Conservation (phyloP, 352 stramenopile genomes). For the Globisporangium acanthophoron region DNA sequence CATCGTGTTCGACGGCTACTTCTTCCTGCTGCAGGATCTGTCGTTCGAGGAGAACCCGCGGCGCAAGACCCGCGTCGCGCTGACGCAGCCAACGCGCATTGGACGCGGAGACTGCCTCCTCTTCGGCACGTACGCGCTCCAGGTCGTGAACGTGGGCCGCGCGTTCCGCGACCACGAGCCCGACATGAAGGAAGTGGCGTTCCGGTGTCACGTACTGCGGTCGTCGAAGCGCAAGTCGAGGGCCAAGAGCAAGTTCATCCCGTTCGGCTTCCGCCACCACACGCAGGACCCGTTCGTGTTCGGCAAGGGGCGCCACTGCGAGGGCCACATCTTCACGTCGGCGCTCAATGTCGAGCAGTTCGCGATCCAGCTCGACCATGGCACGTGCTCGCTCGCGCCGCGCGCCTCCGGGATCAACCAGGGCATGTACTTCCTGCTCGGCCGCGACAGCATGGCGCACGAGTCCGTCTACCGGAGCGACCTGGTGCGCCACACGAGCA, state of each 20-base stretch:
- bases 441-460: constrained; percentile 38
- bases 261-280: constrained; percentile 47
- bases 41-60: constrained; percentile 58
- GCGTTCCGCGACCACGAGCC: constrained; percentile 49
- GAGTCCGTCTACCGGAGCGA: constrained; percentile 27
- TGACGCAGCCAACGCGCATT: constrained; percentile 41
- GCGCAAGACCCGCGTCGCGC: constrained; percentile 44
- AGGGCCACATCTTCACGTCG: constrained; percentile 53
- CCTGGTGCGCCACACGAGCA: constrained; percentile 57
- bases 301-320: constrained; percentile 50
- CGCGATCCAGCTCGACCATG: constrained; percentile 51
- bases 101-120: constrained; percentile 54
- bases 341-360: constrained; percentile 62
- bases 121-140: constrained; percentile 45
- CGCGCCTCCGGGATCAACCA: constrained; percentile 57
- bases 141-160: constrained; percentile 37
- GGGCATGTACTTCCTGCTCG: constrained; percentile 66
- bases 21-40: constrained; percentile 67
- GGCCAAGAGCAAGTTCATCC: constrained; percentile 36
- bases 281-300: constrained; percentile 39
- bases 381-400: constrained; percentile 49
- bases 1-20: constrained; percentile 55
- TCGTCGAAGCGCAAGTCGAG: constrained; percentile 58
- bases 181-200: constrained; percentile 60
- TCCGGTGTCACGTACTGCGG: constrained; percentile 58